Evolutionary conservation across 2,329 filamentous ascomycete species (phyloP).

Genomic region (Eutypa lata): DNA sequence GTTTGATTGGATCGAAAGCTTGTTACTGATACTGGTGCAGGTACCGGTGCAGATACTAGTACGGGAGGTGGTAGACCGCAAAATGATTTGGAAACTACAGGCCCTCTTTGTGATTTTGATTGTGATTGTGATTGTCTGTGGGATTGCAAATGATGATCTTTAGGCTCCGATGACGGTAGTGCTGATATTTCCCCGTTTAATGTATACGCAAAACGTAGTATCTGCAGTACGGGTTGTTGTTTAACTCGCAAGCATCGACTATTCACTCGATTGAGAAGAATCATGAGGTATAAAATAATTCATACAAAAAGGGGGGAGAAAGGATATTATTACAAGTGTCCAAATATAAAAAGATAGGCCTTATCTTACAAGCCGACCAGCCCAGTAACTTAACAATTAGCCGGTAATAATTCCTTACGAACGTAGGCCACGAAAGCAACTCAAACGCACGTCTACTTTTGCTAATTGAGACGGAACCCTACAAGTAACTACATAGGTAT

Average conservation of each 20-base stretch:
- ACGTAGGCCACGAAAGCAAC: no score
- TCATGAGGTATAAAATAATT: background rate
- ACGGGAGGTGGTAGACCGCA: no score
- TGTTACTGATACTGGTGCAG: conserved; percentile 1
- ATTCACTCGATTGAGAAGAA: background rate
- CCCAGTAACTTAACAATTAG: background rate
- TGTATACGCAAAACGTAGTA: background rate
- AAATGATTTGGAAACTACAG: no score
- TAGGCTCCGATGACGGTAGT: background rate
- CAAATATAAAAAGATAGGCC: background rate
- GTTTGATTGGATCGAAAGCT: conserved; percentile 25
- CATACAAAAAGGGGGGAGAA: background rate
- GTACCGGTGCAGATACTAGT: background rate
- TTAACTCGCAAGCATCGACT: background rate
- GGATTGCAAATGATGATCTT: background rate
- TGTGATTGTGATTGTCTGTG: background rate
- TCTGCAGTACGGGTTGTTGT: background rate
- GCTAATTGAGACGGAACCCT: no score
- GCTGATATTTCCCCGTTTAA: background rate
- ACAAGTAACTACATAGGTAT: no score
- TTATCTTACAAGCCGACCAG: background rate
- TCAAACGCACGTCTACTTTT: conserved; percentile 7
- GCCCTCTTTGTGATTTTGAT: no score
- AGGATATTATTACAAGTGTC: background rate
- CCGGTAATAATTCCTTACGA: background rate